Evolutionary conservation across 2,329 filamentous ascomycete species (phyloP), one percentile per base, ranked within the genome.

Genomic region (Colletotrichum lentis): DNA sequence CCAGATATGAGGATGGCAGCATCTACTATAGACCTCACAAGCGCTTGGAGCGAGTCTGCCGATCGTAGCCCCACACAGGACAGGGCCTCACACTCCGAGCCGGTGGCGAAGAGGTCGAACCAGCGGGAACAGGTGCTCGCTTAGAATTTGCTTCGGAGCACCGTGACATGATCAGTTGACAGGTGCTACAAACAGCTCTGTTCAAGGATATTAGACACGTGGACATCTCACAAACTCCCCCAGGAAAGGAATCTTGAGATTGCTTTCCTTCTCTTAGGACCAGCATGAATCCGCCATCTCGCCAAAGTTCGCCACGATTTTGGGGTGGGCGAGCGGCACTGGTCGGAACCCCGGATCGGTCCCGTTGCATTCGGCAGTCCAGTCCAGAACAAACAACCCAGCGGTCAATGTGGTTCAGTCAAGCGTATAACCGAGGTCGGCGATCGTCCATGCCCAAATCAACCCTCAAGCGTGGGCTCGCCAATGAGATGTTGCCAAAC

Each of bases 401-500:
- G 27, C 27, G 27, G 27, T 39, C 53, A 58, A 47, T 58, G 6
- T 35, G 24, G 24, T 41, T 55, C 7, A 14, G 16, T 22, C 24
- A 47, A 24, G 37, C 11, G 27, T 53, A 31, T 22, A 58, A 46
- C 20, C 59, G 31, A 57, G 46, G 35, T 24, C 31, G 53, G 27
- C 16, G 27, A 57, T 53, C 59, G 16, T 5, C 27, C 37, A 57
- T 47, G 59, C 52, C 53, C 39, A 58, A 41, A 47, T 14, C 54
- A 12, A 46, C 58, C 47, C 22, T 41, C 35, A 35, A 53, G 60
- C 27, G 18, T 18, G 22, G 18, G 3, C 53, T 31, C 27, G 27
- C 47, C 64, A 67, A 67, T 64, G 18, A 49, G 22, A 43, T 3
- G 24, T 41, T 67, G 22, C 46, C 53, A 53, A 54, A 54, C 22